Evolutionary conservation across 139 green algal genomes (phyloP), one percentile per base, ranked within the genome.

Genomic region (Zygnema circumcarinatum): DNA sequence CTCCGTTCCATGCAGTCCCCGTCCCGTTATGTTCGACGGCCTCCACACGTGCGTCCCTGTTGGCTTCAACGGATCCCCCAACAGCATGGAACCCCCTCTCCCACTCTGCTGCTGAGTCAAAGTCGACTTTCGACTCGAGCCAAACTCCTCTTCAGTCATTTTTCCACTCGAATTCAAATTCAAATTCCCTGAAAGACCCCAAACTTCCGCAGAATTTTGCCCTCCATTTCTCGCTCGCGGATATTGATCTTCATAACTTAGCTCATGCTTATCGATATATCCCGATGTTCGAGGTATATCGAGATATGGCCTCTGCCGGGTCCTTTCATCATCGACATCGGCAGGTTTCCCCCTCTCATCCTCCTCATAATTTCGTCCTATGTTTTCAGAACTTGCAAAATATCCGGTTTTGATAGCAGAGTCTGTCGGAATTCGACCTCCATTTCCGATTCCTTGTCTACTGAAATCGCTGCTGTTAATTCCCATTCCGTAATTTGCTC

Each of bases 291-390:
- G 7, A 16, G 47, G 47, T 16, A 7, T 62, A 62, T 62, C 47
- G 7, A 7, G 7, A 62, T 16, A 25, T n/a, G n/a, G n/a, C 16
- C 47, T 7, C 7, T 7, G 47, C 16, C 47, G 7, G 7, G 47
- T 7, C 7, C 16, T 7, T 62, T 7, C 47, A 7, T 62, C 47
- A 62, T 16, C 47, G 16, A 62, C 16, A 62, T 62, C 47, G 7
- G 47, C 47, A 62, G 47, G 47, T 62, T 62, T 62, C 7, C 47
- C 47, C 47, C 47, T 62, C 69, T 78, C 69, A 78, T 78, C 69
- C 11, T 78, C 69, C 11, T 78, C 69, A 16, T 78, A 78, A 16
- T 78, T 78, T 20, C 69, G 69, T 38, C 69, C 69, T n/a, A 78
- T 78, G 11, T 3, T 38, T 38, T 39, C 69, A 39, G 36, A 33